Base-by-base conservation (phyloP, 2,329 filamentous ascomycete species). In the Raffaelea deltoideospora region DNA sequence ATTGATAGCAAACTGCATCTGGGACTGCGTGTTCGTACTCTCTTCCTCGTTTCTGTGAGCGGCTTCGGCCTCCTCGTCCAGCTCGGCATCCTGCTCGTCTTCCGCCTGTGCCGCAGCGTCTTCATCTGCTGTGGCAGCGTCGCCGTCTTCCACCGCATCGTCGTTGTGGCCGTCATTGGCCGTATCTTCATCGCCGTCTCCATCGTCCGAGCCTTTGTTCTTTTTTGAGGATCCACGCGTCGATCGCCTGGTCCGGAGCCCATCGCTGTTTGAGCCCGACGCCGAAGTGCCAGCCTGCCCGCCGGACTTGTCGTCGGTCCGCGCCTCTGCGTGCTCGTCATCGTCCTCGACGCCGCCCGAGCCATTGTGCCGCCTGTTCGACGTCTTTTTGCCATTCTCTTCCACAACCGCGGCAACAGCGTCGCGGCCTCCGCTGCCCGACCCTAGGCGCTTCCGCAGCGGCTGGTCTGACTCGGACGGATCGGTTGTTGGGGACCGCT, bases 11-110 rank as follows among this genome's bases (percentile, higher is more conserved):
- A n/a, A n/a, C n/a, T n/a, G n/a, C n/a, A n/a, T 15, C 6, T 29
- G 6, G 27, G 27, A n/a, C n/a, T n/a, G n/a, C n/a, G n/a, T 28
- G 24, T 20, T 49, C 69, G 55, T 68, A 72, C 75, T 53, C 50
- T 78, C 73, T 69, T 82, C 77, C 41, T 75, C 70, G 41, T 76
- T 76, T 37, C 57, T 74, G 35, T 69, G 64, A 17, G 63, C 66
- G 33, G 61, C 65, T 44, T 78, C 74, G 3, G 64, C 61, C 43
- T 77, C 73, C 42, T 74, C 72, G 43, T 74, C 69, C 38, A 63
- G 59, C 46, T 76, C 72, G 45, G 61, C 59, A 38, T 75, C 59
- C 28, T 60, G 60, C 18, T 70, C 67, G 27, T 75, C 69, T 21
- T 68, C 76, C 33, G 65, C 69, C 21, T 67, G 62, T 31, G 61